These are phyloP conservation scores for Suillus cothurnatus DNA, from an alignment of 768 basidiomycete species.

Conservation along the genomic window DNA sequence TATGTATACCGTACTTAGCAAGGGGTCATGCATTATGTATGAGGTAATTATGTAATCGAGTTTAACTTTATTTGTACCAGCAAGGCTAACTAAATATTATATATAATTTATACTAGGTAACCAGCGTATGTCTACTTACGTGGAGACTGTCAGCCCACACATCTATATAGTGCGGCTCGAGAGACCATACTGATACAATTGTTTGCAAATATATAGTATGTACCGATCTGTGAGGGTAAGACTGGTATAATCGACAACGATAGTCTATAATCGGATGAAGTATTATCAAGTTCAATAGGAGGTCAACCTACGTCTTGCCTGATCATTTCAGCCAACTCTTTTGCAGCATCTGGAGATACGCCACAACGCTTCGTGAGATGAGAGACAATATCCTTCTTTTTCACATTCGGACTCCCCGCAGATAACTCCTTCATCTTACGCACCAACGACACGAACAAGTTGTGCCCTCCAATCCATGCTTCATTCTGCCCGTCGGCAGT, in stretches of 20 bases:
- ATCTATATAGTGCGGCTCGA: background rate
- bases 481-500: no score
- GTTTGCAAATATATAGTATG: background rate
- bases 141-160: background rate
- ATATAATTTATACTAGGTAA: no score
- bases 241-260: background rate
- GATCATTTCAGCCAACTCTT: slow-evolving; percentile 23
- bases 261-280: background rate
- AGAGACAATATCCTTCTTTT: slow-evolving; percentile 18
- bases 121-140: no score
- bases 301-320: slow-evolving; percentile 9
- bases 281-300: background rate
- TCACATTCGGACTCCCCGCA: slow-evolving; percentile 10
- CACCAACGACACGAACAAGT: slow-evolving; percentile 20
- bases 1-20: no score
- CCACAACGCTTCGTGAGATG: slow-evolving; percentile 26
- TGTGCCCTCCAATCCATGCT: slow-evolving; percentile 10
- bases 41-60: no score
- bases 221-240: background rate
- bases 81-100: no score
- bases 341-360: slow-evolving; percentile 28
- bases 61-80: no score
- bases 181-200: background rate
- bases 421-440: slow-evolving; percentile 18
- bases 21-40: no score